phyloP scores from a whole-genome alignment of 2,329 filamentous ascomycete species.

The Colletotrichum cordylinicola region DNA sequence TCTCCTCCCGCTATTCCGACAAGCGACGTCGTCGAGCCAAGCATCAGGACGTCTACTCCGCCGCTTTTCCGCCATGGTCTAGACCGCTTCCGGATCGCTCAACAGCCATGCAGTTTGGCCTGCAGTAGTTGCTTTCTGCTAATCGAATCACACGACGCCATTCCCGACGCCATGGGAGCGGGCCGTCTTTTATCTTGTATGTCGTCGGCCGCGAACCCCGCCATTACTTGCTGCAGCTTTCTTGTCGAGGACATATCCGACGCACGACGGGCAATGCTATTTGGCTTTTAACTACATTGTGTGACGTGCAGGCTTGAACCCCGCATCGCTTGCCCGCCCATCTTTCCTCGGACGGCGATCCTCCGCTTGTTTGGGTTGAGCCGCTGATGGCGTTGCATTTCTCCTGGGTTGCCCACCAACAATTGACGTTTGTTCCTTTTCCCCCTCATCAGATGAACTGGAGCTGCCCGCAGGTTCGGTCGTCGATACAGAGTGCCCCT shows the following conservation, averaged over 20 bases:
- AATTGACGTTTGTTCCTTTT: slow-evolving; percentile 1
- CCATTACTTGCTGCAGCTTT: neutral
- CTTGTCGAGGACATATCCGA: neutral
- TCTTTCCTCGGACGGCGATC: slow-evolving; percentile 14
- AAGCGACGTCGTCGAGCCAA: slow-evolving; percentile 6
- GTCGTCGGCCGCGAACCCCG: neutral
- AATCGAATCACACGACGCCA: slow-evolving; percentile 1
- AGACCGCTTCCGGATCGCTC: neutral
- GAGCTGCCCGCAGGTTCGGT: neutral
- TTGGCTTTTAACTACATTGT: neutral
- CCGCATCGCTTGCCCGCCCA: neutral
- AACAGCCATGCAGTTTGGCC: neutral
- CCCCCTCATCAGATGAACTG: neutral
- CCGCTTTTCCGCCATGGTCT: neutral
- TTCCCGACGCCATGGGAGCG: slow-evolving; percentile 13
- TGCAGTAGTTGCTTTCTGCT: neutral
- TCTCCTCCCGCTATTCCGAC: neutral
- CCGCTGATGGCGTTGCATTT: slow-evolving; percentile 6
- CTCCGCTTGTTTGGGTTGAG: neutral
- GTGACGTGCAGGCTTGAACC: neutral
- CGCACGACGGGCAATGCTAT: neutral
- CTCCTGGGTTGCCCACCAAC: neutral
- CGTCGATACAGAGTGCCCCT: neutral
- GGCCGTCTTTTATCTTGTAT: neutral
- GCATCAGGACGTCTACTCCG: neutral